Percentiles rank a stretch among this genome's conserved stretches.
Conservation (phyloP, 176 grass and related monocot species). For the Oryza glumipatula region DNA sequence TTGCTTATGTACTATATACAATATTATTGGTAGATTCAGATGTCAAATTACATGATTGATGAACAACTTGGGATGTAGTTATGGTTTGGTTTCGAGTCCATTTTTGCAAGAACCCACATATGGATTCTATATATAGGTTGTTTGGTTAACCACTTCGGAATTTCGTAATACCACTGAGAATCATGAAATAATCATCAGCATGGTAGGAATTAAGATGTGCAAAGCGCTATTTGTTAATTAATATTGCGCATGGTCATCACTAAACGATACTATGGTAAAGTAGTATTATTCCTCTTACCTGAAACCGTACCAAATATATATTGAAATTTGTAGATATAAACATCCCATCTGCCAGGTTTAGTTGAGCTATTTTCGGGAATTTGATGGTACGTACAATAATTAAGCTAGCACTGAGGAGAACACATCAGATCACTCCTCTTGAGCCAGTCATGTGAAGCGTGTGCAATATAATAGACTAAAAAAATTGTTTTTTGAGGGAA, state of each 20-base stretch:
- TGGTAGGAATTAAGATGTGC: background rate
- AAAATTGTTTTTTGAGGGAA: too few species aligned
- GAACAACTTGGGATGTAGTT: slow-evolving; percentile 6
- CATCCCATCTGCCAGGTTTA: slow-evolving; percentile 15
- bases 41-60: background rate
- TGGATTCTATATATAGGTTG: background rate
- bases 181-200: background rate
- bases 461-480: slow-evolving; percentile 15
- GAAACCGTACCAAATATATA: slow-evolving; percentile 19
- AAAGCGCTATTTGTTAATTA: background rate
- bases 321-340: background rate
- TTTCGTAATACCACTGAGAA: background rate
- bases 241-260: background rate
- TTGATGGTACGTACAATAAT: slow-evolving; percentile 28
- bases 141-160: slow-evolving; percentile 46
- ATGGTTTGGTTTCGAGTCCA: slow-evolving; percentile 11
- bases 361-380: slow-evolving; percentile 39
- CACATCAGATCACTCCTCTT: background rate
- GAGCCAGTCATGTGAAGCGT: background rate
- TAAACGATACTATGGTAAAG: background rate
- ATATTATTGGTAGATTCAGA: background rate
- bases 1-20: background rate
- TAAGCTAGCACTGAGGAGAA: background rate
- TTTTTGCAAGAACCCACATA: background rate
- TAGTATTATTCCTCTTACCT: slow-evolving; percentile 17